Evolutionary conservation across 2,329 filamentous ascomycete genomes (phyloP).

Genomic region (Colletotrichum siamense): DNA sequence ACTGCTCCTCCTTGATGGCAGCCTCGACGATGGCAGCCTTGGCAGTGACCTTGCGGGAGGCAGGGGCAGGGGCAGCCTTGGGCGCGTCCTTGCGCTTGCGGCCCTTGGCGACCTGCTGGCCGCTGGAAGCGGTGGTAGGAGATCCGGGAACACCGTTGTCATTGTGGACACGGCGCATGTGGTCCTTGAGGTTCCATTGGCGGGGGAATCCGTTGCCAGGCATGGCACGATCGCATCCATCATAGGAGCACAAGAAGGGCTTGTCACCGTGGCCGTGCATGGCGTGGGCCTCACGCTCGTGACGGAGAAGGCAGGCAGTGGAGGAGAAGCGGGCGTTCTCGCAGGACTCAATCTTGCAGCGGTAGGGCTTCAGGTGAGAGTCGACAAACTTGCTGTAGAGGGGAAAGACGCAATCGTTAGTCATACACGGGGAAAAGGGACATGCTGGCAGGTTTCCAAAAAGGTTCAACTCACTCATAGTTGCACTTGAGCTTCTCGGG

Average conservation of each 20-base stretch:
- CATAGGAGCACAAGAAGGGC: constrained; percentile 87
- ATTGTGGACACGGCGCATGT: constrained; percentile 95
- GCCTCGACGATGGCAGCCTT: constrained; percentile 42
- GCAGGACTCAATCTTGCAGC: constrained; percentile 86
- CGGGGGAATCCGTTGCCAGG: constrained; percentile 90
- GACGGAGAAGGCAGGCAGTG: constrained; percentile 90
- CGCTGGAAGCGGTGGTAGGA: constrained; percentile 31
- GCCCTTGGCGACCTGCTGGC: constrained; percentile 49
- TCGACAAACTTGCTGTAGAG: constrained; percentile 87
- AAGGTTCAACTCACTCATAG: constrained; percentile 78
- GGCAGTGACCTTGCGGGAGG: constrained; percentile 55
- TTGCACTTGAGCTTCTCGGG: constrained; percentile 98
- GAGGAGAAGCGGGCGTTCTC: constrained; percentile 91
- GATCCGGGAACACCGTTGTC: constrained; percentile 55
- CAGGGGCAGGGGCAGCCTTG: constrained; percentile 37
- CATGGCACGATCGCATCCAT: constrained; percentile 83
- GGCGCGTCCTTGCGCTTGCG: constrained; percentile 63
- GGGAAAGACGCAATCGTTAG: constrained; percentile 28
- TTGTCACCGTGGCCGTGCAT: constrained; percentile 95
- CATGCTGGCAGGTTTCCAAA: not conserved
- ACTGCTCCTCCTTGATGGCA: constrained; percentile 37
- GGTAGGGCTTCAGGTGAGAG: constrained; percentile 95
- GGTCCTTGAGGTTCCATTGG: constrained; percentile 94
- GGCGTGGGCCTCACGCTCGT: constrained; percentile 94
- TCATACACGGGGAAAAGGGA: not conserved